phyloP scores from a whole-genome alignment of 306 rosid genomes.

The cucumber (Cucumis sativus) region Cucumber_9930_V3 NC_026655.2:4673001-4673500 shows the following conservation, averaged over 20 bases:
- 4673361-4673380: not conserved
- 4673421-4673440: not conserved
- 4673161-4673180: constrained; percentile 59
- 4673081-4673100: constrained; percentile 75
- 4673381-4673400: not conserved
- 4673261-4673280: not conserved
- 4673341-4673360: not conserved
- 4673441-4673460: not conserved
- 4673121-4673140: constrained; percentile 47
- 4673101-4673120: constrained; percentile 78
- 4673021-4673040: constrained; percentile 46
- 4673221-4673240: constrained; percentile 48
- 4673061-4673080: constrained; percentile 67
- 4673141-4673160: constrained; percentile 63
- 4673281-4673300: no score
- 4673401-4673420: not conserved
- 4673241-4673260: constrained; percentile 47
- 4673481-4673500: not conserved
- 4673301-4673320: no score
- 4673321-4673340: not conserved
- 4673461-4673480: not conserved
- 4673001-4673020: constrained; percentile 77
- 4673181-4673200: constrained; percentile 75
- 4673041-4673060: constrained; percentile 54
- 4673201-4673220: constrained; percentile 61